These are phyloP conservation scores for Pterulicium gracile DNA, from an alignment of 1,284 basidiomycete genomes.

Conservation along the genomic window DNA sequence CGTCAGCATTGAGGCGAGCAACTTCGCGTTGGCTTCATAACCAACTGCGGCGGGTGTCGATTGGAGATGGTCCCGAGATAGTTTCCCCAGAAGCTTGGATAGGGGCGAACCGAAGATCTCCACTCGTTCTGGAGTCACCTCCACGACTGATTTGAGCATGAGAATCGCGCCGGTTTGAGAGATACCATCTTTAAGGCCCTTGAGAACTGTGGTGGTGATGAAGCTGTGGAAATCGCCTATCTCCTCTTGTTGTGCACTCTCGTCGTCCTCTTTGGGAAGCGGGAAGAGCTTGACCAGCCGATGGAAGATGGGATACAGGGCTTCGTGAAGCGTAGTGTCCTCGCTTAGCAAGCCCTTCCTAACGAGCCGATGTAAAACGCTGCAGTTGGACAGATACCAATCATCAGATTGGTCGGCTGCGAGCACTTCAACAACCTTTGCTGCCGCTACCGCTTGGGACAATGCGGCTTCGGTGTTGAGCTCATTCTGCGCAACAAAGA, in stretches of 20 bases:
- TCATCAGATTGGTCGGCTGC: conserved; percentile 74
- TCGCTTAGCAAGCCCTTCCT: conserved; percentile 82
- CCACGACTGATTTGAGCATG: conserved; percentile 85
- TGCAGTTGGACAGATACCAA: conserved; percentile 76
- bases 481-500: conserved; percentile 44
- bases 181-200: conserved; percentile 70
- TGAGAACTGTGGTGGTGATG: conserved; percentile 69
- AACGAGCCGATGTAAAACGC: conserved; percentile 80
- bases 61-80: conserved; percentile 84
- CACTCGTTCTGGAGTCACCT: conserved; percentile 74
- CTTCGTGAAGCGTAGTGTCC: conserved; percentile 68
- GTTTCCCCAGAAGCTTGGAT: conserved; percentile 78
- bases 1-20: conserved; percentile 59
- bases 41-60: conserved; percentile 33
- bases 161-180: conserved; percentile 74
- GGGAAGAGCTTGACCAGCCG: conserved; percentile 80
- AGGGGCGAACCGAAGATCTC: conserved; percentile 73
- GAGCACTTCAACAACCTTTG: conserved; percentile 86
- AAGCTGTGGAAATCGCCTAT: conserved; percentile 74
- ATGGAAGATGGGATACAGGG: conserved; percentile 79
- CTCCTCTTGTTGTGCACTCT: conserved; percentile 38
- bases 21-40: conserved; percentile 49
- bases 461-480: conserved; percentile 58
- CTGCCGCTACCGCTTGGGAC: conserved; percentile 70
- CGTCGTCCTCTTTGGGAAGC: conserved; percentile 70